Evolutionary conservation across 148 eudicot genomes (phyloP), one percentile per base, ranked within the genome.

Genomic region (Polygonum aviculare): DNA sequence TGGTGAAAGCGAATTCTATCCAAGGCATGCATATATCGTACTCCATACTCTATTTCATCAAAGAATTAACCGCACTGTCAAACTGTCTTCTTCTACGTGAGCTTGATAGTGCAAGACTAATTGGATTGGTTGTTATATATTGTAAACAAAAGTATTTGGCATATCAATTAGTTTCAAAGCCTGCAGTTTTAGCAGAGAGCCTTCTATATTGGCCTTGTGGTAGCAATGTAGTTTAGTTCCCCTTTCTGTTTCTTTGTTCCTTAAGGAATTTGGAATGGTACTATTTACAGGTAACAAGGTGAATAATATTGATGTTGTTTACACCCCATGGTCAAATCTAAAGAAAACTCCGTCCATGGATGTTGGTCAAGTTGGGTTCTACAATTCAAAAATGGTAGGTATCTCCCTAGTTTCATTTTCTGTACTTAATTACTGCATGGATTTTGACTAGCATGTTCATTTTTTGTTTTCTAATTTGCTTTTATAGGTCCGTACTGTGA

Each of bases 321-420:
- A 95, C 80, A 95, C 98, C 18, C 98, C 98, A 5, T 94, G 98
- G 97, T 83, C 86, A 57, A 94, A 92, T 81, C 82, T 94, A 82
- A 95, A 92, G 90, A 95, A 95, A 87, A 90, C 97, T 69, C 86
- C 97, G 21, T 92, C 98, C 59, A 95, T 95, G 98, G 98, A 95
- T 85, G 98, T 95, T 80, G 98, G 98, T 49, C 98, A 93, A 93
- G 98, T 93, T 86, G 96, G 98, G 65, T 90, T 93, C 73, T 84
- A 93, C 82, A 93, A 86, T 78, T 74, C 93, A 47, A 93, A 90
- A 83, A 83, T 82, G 89, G 98, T 93, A 85, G 79, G 78, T 76
- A 55, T 80, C 71, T 77, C 82, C 22, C 55, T 70, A 18, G 69
- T 69, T 69, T 67, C 15, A 71, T 47, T 35, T 52, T 75, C 2